These are phyloP conservation scores for Penicillium sp. DNA, from an alignment of 2,329 filamentous ascomycete genomes.

Conservation along the genomic window DNA sequence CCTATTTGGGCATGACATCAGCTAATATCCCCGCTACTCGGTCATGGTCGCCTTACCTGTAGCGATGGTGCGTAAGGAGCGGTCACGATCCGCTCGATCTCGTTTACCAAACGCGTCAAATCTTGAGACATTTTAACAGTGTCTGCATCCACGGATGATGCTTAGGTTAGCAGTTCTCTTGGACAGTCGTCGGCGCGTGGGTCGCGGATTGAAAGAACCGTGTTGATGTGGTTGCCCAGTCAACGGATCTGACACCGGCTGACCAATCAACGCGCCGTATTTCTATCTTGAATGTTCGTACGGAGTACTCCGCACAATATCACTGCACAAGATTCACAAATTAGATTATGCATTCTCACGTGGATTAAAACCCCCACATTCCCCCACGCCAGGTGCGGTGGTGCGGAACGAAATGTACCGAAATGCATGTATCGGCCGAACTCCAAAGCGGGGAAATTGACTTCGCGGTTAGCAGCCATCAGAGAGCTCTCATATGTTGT, in stretches of 20 bases:
- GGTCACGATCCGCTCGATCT: slow-evolving; percentile 49
- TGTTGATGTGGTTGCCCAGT: slow-evolving; percentile 16
- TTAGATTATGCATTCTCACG: no score
- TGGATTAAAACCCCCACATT: slow-evolving; percentile 4
- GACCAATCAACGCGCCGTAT: background rate
- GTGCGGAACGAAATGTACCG: background rate
- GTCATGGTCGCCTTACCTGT: slow-evolving; percentile 39
- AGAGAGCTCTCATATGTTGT: background rate
- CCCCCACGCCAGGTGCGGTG: slow-evolving; percentile 4
- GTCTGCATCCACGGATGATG: background rate
- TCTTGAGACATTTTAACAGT: slow-evolving; percentile 27
- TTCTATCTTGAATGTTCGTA: no score
- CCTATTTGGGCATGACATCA: slow-evolving; percentile 24
- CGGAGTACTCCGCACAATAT: no score
- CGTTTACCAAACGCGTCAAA: slow-evolving; percentile 32
- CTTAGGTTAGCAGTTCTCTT: background rate
- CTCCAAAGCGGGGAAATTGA: slow-evolving; percentile 12
- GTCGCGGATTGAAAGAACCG: background rate
- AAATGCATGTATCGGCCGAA: slow-evolving; percentile 18
- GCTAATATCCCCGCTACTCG: background rate
- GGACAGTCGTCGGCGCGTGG: background rate
- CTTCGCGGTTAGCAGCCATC: slow-evolving; percentile 1
- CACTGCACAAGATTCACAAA: no score
- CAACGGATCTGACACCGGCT: background rate
- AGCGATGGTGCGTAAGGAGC: slow-evolving; percentile 53